These are phyloP conservation scores for Plasmodium cynomolgi DNA, from an alignment of 169 alveolate genomes.

Conservation along the genomic window DNA sequence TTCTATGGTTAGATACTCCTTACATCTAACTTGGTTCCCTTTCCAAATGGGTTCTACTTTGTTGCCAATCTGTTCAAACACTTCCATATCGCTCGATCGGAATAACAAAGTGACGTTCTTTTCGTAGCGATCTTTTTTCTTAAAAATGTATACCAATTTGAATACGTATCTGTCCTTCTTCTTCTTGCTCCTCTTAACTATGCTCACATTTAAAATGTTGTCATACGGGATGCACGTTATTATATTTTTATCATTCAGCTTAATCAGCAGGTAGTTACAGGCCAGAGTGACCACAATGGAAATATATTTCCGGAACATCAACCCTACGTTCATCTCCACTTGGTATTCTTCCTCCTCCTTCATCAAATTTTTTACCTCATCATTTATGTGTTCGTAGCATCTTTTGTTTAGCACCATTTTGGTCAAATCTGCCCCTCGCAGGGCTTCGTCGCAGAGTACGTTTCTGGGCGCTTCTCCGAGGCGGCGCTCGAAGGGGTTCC, in stretches of 20 bases:
- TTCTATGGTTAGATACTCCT: constrained; percentile 42
- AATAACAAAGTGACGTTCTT: constrained; percentile 31
- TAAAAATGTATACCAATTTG: constrained; percentile 51
- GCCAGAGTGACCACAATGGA: constrained; percentile 20
- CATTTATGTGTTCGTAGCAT: constrained; percentile 25
- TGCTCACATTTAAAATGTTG: constrained; percentile 26
- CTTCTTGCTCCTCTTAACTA: constrained; percentile 22
- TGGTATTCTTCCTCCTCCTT: constrained; percentile 16
- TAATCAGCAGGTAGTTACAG: constrained; percentile 38
- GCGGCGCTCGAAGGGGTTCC: neutral
- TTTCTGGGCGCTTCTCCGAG: neutral
- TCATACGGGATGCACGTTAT: constrained; percentile 51
- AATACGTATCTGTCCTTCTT: constrained; percentile 16
- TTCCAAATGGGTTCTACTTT: constrained; percentile 8
- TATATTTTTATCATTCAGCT: constrained; percentile 36
- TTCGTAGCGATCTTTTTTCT: constrained; percentile 36
- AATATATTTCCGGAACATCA: constrained; percentile 34
- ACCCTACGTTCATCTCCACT: constrained; percentile 52
- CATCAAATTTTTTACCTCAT: constrained; percentile 37
- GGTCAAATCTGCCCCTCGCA: constrained; percentile 22
- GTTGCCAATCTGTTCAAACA: constrained; percentile 15
- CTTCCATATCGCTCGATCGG: constrained; percentile 22
- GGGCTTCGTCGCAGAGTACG: neutral
- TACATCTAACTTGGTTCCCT: neutral
- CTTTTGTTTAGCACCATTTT: constrained; percentile 42